Base-by-base conservation (phyloP, 208 protist genomes). In the Wallacemonas rigidus region DNA sequence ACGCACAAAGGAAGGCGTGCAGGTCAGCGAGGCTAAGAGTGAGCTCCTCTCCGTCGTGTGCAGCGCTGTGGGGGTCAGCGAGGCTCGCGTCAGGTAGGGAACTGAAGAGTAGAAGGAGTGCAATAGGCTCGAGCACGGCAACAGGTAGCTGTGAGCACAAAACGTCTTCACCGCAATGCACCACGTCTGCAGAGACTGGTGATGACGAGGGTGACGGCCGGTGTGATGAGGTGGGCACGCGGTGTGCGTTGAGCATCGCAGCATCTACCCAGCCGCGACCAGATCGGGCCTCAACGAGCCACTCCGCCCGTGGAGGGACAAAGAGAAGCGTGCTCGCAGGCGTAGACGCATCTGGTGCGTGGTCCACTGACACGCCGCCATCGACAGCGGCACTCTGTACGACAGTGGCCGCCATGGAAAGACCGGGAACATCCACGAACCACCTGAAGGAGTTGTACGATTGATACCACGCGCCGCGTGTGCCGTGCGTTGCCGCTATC, bases 61-160 rank as follows among this genome's bases (percentile, higher is more conserved):
- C 53, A 7, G 14, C 53, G 53, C 26, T 12, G 45, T 50, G 45
- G 8, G 8, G 14, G 14, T 57, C 53, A 36, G 40, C 41, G 4
- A 14, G 7, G 8, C n/a, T 6, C 14, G 38, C 61, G 38, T 40
- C 62, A 54, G 87, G 80, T 45, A 85, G 71, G 8, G 69, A 55
- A 11, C 71, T 71, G 48, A 93, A 86, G 41, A 90, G 75, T 7
- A 90, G 67, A 41, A 88, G 47, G 58, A 82, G 58, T 43, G 79
- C 69, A 36, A 81, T 71, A 38, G 63, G 57, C 36, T 50, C 69
- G 71, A 80, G 48, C 14, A 68, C 72, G 3, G 62, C 47, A 17
- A 58, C 17, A 1, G 79, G 50, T 3, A 83, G 15, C 41, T 57
- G 57, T 62, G 38, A 8, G 45, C 8, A 50, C 48, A 63, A 50